These are phyloP conservation scores for Croton laevigatus DNA, from an alignment of 441 rosid species.

Conservation along the genomic window DNA sequence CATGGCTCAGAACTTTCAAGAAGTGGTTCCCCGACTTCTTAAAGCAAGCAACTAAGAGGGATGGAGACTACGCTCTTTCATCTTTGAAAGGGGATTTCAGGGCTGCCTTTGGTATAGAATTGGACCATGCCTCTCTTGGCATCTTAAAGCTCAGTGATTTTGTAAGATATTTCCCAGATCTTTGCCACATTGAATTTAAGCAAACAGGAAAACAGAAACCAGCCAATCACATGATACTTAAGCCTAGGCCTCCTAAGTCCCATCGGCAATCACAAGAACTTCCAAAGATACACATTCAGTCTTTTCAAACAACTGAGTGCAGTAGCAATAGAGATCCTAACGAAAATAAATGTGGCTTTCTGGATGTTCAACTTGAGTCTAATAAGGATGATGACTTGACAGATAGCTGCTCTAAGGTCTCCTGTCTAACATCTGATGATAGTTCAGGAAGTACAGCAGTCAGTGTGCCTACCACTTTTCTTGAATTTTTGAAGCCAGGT, in stretches of 20 bases:
- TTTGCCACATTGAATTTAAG: constrained; percentile 45
- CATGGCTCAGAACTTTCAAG: constrained; percentile 60
- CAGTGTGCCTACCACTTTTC: constrained; percentile 18
- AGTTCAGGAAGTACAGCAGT: constrained; percentile 17
- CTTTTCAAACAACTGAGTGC: constrained; percentile 15
- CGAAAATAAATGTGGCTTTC: constrained; percentile 13
- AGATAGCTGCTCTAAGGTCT: constrained; percentile 19
- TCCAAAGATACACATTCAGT: constrained; percentile 14
- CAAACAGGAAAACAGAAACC: constrained; percentile 38
- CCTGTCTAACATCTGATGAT: constrained; percentile 12
- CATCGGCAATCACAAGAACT: constrained; percentile 26
- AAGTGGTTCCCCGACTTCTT: constrained; percentile 77
- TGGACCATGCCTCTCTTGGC: constrained; percentile 77
- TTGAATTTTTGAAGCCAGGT: constrained; percentile 34
- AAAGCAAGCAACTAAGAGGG: constrained; percentile 33
- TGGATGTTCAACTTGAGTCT: constrained; percentile 26
- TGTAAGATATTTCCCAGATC: constrained; percentile 51
- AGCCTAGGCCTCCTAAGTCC: constrained; percentile 39
- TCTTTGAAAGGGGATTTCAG: constrained; percentile 83
- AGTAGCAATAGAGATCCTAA: constrained; percentile 21
- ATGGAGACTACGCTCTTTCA: constrained; percentile 66
- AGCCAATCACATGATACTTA: constrained; percentile 69
- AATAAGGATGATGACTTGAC: constrained; percentile 24
- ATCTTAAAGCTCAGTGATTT: constrained; percentile 74
- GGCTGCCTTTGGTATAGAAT: constrained; percentile 50